Evolutionary conservation across 2,329 filamentous ascomycete genomes (phyloP).

Genomic region (Thelonectria olida): DNA sequence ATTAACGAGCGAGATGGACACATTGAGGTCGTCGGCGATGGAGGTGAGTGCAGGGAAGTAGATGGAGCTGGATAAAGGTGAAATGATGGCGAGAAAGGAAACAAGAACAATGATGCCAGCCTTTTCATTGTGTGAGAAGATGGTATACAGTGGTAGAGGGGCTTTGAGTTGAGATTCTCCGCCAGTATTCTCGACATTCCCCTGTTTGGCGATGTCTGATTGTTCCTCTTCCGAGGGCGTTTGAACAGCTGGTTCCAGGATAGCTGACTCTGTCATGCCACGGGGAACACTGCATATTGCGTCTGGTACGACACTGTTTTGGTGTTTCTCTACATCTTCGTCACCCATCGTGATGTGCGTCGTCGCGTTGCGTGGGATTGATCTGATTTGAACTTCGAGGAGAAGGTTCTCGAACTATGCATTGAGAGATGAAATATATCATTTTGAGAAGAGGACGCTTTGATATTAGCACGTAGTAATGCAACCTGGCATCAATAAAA

Average conservation of each 20-base stretch:
- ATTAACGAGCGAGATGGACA: slow-evolving; percentile 43
- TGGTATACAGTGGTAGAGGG: neutral
- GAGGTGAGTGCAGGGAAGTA: slow-evolving; percentile 37
- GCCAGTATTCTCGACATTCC: neutral
- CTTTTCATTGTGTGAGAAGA: slow-evolving; percentile 6
- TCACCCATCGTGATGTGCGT: too few species aligned
- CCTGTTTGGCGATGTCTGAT: neutral
- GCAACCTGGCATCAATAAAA: neutral
- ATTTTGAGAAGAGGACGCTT: neutral
- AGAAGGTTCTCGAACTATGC: too few species aligned
- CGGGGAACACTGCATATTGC: too few species aligned
- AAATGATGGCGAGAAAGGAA: slow-evolving; percentile 23
- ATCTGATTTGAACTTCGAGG: too few species aligned
- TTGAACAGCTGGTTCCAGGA: neutral
- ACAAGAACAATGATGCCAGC: slow-evolving; percentile 11
- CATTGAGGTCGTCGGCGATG: slow-evolving; percentile 29
- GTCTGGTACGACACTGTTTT: too few species aligned
- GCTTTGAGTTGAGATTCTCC: neutral
- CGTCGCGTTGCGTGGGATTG: too few species aligned
- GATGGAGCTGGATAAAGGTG: slow-evolving; percentile 28
- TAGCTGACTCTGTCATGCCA: neutral
- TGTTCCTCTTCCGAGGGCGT: neutral
- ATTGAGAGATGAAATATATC: too few species aligned
- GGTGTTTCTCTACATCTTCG: too few species aligned
- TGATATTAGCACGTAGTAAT: neutral